A percentile compares a stretch with the other conserved stretches of the same genome.
These are phyloP conservation scores for Lithohypha guttulata DNA, from an alignment of 2,329 filamentous ascomycete genomes.

Conservation along the genomic window DNA sequence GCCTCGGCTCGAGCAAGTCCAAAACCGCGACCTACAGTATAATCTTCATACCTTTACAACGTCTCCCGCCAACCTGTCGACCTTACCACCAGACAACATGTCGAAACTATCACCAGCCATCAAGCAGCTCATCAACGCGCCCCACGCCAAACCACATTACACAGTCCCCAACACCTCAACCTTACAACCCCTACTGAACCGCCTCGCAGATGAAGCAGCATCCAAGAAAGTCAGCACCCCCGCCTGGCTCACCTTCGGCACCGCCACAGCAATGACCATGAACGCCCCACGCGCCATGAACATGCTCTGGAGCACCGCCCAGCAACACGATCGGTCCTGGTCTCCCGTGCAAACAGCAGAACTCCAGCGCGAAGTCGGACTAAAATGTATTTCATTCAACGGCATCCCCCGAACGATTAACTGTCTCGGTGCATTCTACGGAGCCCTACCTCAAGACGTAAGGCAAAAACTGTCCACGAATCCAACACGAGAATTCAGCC, in stretches of 20 bases:
- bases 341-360: conserved; percentile 26
- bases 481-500: conserved; percentile 45
- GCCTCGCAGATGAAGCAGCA: conserved; percentile 52
- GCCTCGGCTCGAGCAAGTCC: not conserved
- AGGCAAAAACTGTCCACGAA: conserved; percentile 42
- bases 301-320: conserved; percentile 49
- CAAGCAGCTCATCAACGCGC: conserved; percentile 63
- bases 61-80: not conserved
- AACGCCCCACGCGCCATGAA: conserved; percentile 62
- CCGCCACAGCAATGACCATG: conserved; percentile 73
- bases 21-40: not conserved
- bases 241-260: conserved; percentile 61
- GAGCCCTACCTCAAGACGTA: conserved; percentile 49
- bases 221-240: conserved; percentile 51
- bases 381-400: conserved; percentile 39
- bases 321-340: conserved; percentile 29
- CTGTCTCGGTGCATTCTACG: conserved; percentile 61
- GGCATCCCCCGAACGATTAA: conserved; percentile 73
- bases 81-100: conserved; percentile 37
- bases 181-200: conserved; percentile 54
- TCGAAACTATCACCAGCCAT: conserved; percentile 61
- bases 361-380: conserved; percentile 35
- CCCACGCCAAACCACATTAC: conserved; percentile 55
- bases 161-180: conserved; percentile 49
- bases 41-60: not conserved